phyloP scores from a whole-genome alignment of 768 basidiomycete species.

The Leucocoprinus leucothites region DNA sequence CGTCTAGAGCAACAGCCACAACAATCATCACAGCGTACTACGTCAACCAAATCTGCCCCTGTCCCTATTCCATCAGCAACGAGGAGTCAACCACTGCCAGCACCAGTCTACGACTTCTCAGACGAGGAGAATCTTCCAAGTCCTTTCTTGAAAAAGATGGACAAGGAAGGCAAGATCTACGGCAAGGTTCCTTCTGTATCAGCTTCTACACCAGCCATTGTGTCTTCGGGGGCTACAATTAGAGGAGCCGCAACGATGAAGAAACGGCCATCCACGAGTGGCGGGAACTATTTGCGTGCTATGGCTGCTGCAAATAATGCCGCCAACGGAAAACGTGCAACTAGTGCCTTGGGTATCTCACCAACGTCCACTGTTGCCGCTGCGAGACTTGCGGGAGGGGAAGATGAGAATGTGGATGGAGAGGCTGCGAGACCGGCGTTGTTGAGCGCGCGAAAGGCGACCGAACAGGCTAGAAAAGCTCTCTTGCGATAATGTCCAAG shows the following conservation, averaged over 20 bases:
- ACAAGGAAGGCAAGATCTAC: background rate
- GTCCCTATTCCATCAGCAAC: constrained; percentile 20
- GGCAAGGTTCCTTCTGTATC: constrained; percentile 1
- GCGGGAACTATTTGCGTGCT: constrained; percentile 52
- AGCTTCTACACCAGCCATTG: background rate
- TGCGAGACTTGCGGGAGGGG: constrained; percentile 5
- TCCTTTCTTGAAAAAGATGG: constrained; percentile 66
- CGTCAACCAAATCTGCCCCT: background rate
- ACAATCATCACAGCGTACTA: background rate
- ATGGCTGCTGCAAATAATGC: constrained; percentile 62
- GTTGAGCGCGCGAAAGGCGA: constrained; percentile 43
- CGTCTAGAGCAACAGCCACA: constrained; percentile 12
- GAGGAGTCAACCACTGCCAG: constrained; percentile 17
- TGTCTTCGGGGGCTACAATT: constrained; percentile 14
- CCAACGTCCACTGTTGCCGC: background rate
- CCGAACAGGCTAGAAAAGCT: constrained; percentile 50
- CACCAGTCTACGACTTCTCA: constrained; percentile 60
- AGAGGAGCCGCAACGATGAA: constrained; percentile 15
- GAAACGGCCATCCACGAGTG: constrained; percentile 42
- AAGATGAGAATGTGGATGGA: constrained; percentile 16
- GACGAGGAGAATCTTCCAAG: constrained; percentile 87
- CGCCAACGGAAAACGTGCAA: constrained; percentile 28
- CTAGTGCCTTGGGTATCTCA: constrained; percentile 9
- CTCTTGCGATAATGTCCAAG: constrained; percentile 28
- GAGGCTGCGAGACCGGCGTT: constrained; percentile 35